phyloP scores from a whole-genome alignment of 768 basidiomycete species.

The Pleurotus salmoneostramineus region DNA sequence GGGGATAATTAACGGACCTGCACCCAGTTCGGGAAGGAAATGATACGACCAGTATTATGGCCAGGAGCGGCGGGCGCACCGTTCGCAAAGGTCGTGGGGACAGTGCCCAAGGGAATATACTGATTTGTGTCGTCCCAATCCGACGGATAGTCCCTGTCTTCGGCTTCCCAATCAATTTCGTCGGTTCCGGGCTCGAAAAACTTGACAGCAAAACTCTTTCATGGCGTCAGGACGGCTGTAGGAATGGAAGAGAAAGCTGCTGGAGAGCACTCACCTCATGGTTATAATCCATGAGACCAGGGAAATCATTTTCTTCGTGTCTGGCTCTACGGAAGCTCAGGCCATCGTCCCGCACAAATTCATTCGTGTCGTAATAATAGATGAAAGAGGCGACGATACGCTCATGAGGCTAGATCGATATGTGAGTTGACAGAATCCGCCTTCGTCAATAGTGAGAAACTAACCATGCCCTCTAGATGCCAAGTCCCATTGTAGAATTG shows the following conservation, averaged over 20 bases:
- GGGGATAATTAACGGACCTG: not conserved
- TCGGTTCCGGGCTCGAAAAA: not conserved
- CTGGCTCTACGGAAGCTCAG: slow-evolving; percentile 9
- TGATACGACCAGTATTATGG: slow-evolving; percentile 3
- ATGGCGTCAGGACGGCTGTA: no score
- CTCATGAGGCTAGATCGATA: slow-evolving; percentile 13
- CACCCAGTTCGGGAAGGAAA: slow-evolving; percentile 9
- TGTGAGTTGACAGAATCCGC: not conserved
- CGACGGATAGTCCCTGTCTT: not conserved
- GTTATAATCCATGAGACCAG: not conserved
- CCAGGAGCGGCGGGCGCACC: not conserved
- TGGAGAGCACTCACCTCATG: not conserved
- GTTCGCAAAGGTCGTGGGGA: not conserved
- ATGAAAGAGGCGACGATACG: slow-evolving; percentile 13
- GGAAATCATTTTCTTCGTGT: slow-evolving; percentile 4
- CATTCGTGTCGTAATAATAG: slow-evolving; percentile 15
- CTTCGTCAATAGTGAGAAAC: not conserved
- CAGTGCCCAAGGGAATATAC: not conserved
- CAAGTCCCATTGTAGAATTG: slow-evolving; percentile 14
- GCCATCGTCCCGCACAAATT: slow-evolving; percentile 8
- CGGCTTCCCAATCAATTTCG: not conserved
- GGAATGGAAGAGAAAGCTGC: no score
- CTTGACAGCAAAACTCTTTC: not conserved
- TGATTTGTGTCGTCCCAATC: not conserved
- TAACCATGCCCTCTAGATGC: slow-evolving; percentile 17